Evolutionary conservation across 768 basidiomycete genomes (phyloP), one percentile per base, ranked within the genome.

Genomic region (Panaeolus cyanescens): DNA sequence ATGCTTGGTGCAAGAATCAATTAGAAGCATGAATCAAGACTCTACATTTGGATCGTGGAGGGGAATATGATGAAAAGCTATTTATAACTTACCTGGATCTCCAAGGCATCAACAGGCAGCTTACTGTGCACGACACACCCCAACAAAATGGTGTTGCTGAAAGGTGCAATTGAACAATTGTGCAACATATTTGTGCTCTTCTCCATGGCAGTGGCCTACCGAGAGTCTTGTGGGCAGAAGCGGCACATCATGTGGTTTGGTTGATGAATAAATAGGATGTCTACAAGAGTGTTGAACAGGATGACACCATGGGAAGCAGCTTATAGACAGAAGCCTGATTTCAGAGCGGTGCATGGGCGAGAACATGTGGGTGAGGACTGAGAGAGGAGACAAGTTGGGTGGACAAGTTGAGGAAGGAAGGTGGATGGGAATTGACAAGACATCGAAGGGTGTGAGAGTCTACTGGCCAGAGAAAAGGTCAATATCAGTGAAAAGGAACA

Each of bases 81-180:
- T 65, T 65, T 30, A 19, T 28, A 12, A 45, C 28, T 30, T 58
- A 62, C 34, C 55, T 65, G 15, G 19, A 59, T 22, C 17, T n/a
- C 8, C 19, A 32, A 32, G 58, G 61, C 0, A 62, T 45, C 50
- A 32, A 22, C 22, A 19, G 57, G 8, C 19, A 22, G 4, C 61
- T 62, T 17, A 59, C 61, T 13, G 54, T 55, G 22, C 61, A 62
- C 28, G 65, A 66, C 42, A 66, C 65, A 6, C 61, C 74, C 2
- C 65, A 77, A 34, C 71, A 78, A 61, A 79, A 79, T 59, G 75
- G 79, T 13, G 59, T 80, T 10, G 74, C 77, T 0, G 78, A 82
- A 60, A 63, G 71, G 2, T 67, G 73, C 22, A 80, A 76, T 33
- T 62, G 74, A 1, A 72, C 68, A 0, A 32, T 75, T 1, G 9